Percentiles rank a stretch among this genome's conserved stretches.
Conservation (phyloP, 2,329 filamentous ascomycete species). For the Colletotrichum sp. region DNA sequence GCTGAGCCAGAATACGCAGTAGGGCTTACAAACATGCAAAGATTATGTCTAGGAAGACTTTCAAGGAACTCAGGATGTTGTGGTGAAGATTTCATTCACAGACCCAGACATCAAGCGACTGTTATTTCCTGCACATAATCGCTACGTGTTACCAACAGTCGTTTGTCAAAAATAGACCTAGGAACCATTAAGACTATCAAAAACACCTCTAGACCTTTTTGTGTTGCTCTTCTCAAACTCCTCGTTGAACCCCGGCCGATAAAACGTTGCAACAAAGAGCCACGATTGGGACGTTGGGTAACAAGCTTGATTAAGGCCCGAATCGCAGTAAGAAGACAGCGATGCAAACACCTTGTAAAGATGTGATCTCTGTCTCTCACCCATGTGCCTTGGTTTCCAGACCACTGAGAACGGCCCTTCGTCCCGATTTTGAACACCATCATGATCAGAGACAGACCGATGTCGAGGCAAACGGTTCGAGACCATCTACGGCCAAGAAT, state of each 20-base stretch:
- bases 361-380: neutral
- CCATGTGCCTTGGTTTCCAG: neutral
- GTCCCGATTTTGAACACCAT: neutral
- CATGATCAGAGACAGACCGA: neutral
- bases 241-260: too few relatives aligned
- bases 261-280: neutral
- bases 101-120: accelerated
- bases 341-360: accelerated
- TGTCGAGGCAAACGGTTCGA: neutral
- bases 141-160: accelerated
- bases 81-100: neutral
- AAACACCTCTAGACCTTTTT: accelerated
- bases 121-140: neutral
- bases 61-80: accelerated
- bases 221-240: accelerated
- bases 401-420: neutral
- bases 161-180: neutral
- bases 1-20: accelerated
- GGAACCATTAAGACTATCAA: accelerated
- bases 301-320: neutral
- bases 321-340: accelerated
- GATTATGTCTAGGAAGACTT: accelerated
- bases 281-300: neutral
- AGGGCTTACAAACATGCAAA: neutral
- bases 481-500: neutral